Evolutionary conservation across 2,329 filamentous ascomycete genomes (phyloP).

Genomic region (Colletotrichum tropicicola): DNA sequence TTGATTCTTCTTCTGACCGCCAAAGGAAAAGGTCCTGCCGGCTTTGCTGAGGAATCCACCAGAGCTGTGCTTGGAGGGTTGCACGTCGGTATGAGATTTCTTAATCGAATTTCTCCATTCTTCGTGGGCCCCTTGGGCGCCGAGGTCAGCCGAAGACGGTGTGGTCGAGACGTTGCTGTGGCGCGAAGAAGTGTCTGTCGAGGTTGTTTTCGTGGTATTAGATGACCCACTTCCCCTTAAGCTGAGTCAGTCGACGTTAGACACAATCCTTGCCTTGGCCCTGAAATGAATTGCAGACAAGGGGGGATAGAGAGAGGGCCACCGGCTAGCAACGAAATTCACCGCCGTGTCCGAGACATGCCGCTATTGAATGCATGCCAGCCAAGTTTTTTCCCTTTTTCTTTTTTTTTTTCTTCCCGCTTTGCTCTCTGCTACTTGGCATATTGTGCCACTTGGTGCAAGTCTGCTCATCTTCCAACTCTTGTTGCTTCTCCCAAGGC

Average conservation of each 20-base stretch:
- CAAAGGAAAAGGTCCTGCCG: slow-evolving; percentile 68
- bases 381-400: neutral
- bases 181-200: slow-evolving; percentile 68
- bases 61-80: slow-evolving; percentile 56
- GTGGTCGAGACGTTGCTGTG: slow-evolving; percentile 71
- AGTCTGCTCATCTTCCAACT: neutral
- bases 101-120: slow-evolving; percentile 48
- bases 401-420: neutral
- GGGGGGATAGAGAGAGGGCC: slow-evolving; percentile 18
- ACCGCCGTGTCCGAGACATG: slow-evolving; percentile 29
- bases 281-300: slow-evolving; percentile 33
- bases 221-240: slow-evolving; percentile 67
- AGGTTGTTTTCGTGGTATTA: slow-evolving; percentile 68
- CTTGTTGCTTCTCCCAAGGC: slow-evolving; percentile 5
- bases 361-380: slow-evolving; percentile 29
- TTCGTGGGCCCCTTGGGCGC: slow-evolving; percentile 45
- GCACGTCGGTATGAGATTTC: slow-evolving; percentile 49
- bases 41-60: slow-evolving; percentile 63
- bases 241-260: slow-evolving; percentile 46
- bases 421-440: neutral
- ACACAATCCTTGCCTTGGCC: slow-evolving; percentile 34
- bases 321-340: slow-evolving; percentile 11
- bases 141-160: slow-evolving; percentile 63
- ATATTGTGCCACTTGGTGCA: neutral
- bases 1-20: slow-evolving; percentile 60